Percentiles rank a stretch among this genome's conserved stretches.
Evolutionary conservation across 2,329 filamentous ascomycete species (phyloP).

Genomic region (Talaromyces sp.): DNA sequence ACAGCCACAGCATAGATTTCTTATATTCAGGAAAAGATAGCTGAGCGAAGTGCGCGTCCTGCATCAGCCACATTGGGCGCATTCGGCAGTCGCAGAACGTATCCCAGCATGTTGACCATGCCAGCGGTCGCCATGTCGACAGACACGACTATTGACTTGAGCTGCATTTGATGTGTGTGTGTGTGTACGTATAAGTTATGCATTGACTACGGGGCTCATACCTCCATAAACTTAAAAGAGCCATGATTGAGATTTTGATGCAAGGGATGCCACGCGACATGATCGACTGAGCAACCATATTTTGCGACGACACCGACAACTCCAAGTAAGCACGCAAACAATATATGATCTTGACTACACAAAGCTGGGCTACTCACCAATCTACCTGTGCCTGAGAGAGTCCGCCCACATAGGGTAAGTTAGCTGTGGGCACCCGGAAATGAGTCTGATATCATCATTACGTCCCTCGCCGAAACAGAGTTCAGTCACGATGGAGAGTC

Average conservation of each 20-base stretch:
- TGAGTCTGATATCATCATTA: constrained; percentile 4
- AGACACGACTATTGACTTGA: not conserved
- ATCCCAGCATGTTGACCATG: not conserved
- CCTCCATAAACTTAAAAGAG: not conserved
- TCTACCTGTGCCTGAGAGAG: too few relatives aligned
- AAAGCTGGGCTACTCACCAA: too few relatives aligned
- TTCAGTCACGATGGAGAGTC: not conserved
- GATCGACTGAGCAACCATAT: not conserved
- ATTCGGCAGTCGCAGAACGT: not conserved
- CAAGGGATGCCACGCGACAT: not conserved
- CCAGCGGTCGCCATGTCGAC: not conserved
- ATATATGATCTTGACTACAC: too few relatives aligned
- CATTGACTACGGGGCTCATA: not conserved
- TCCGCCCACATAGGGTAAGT: too few relatives aligned
- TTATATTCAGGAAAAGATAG: not conserved
- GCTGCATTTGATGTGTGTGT: not conserved
- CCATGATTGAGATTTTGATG: not conserved
- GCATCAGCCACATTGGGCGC: not conserved
- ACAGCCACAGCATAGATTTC: too few relatives aligned
- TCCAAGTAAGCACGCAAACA: not conserved
- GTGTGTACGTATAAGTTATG: not conserved
- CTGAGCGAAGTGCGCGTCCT: not conserved
- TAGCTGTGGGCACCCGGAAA: not conserved
- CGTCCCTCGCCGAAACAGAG: not conserved
- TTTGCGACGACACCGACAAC: not conserved